Percentiles rank a stretch among this genome's conserved stretches.
Conservation (phyloP, 176 grass and related monocot species). For the Zea mays region Zm-B73-REFERENCE-NAM-5.0 NC_050098.1:111787001-111787500, state of each 20-base stretch:
- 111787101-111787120: slow-evolving; percentile 91
- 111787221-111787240: neutral
- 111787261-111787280: neutral
- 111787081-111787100: slow-evolving; percentile 57
- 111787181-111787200: slow-evolving; percentile 66
- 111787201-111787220: slow-evolving; percentile 96
- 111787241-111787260: slow-evolving; percentile 6
- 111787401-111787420: slow-evolving; percentile 60
- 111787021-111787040: neutral
- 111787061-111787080: slow-evolving; percentile 60
- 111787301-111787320: slow-evolving; percentile 27
- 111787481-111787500: slow-evolving; percentile 35
- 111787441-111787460: slow-evolving; percentile 37
- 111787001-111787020: neutral
- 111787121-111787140: slow-evolving; percentile 90
- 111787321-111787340: slow-evolving; percentile 87
- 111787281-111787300: neutral
- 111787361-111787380: slow-evolving; percentile 73
- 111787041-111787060: slow-evolving; percentile 34
- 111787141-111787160: slow-evolving; percentile 78
- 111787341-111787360: slow-evolving; percentile 90
- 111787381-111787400: slow-evolving; percentile 72
- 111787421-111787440: slow-evolving; percentile 49
- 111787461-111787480: slow-evolving; percentile 50
- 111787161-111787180: slow-evolving; percentile 83